phyloP scores from a whole-genome alignment of 768 basidiomycete genomes.

The Mycena chlorophos region DNA sequence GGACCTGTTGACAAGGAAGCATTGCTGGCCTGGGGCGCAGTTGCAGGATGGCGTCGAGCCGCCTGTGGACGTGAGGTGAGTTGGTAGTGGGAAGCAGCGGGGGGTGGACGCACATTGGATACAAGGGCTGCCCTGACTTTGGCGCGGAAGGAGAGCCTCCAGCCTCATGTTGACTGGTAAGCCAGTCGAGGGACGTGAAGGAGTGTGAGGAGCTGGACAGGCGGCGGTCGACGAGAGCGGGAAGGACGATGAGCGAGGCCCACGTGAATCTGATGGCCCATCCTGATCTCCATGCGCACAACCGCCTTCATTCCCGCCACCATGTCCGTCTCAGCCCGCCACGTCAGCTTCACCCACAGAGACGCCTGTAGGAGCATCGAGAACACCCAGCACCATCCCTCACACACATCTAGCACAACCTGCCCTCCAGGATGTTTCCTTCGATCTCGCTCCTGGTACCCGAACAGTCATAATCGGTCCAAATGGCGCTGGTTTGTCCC shows the following conservation, averaged over 20 bases:
- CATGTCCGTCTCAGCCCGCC: constrained; percentile 46
- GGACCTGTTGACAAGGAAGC: constrained; percentile 62
- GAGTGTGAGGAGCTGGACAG: constrained; percentile 29
- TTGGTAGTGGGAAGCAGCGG: constrained; percentile 25
- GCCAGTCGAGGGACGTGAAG: constrained; percentile 4
- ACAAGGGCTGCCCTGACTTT: constrained; percentile 9
- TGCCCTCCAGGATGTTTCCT: constrained; percentile 63
- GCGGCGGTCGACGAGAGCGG: constrained; percentile 12
- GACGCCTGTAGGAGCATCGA: too few species aligned
- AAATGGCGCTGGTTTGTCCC: constrained; percentile 19
- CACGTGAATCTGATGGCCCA: constrained; percentile 4
- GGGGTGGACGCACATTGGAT: constrained; percentile 6
- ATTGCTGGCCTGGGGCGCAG: constrained; percentile 56
- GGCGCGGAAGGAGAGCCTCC: constrained; percentile 22
- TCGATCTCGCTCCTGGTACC: constrained; percentile 71
- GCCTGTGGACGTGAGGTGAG: constrained; percentile 37
- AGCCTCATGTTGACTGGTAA: constrained; percentile 19
- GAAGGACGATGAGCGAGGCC: constrained; percentile 10
- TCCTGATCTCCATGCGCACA: constrained; percentile 5
- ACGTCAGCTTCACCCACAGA: constrained; percentile 61
- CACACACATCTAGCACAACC: too few species aligned
- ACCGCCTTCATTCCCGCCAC: constrained; percentile 11
- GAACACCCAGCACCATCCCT: too few species aligned
- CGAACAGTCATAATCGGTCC: constrained; percentile 63
- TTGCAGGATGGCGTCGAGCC: constrained; percentile 51